These are phyloP conservation scores for Candida michaelii DNA, from an alignment of 805 yeast species.

Conservation along the genomic window DNA sequence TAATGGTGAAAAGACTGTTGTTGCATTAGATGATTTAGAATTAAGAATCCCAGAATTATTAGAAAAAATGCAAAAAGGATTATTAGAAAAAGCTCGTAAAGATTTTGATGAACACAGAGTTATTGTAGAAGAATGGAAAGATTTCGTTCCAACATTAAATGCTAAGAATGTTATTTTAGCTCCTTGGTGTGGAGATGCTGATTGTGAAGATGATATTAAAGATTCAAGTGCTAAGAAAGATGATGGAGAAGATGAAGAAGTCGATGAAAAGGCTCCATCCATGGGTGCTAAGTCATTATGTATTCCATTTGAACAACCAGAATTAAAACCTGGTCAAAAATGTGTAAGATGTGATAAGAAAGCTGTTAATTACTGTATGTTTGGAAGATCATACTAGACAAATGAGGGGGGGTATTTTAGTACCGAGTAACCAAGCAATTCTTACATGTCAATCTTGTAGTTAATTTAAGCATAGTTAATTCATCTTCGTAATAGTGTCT, in stretches of 20 bases:
- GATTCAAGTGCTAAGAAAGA: constrained; percentile 80
- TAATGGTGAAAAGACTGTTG: constrained; percentile 69
- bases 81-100: constrained; percentile 77
- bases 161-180: constrained; percentile 85
- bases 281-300: constrained; percentile 99
- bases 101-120: constrained; percentile 83
- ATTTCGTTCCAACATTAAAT: constrained; percentile 90
- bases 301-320: constrained; percentile 93
- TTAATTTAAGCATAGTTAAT: too few relatives aligned
- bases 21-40: constrained; percentile 60
- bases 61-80: constrained; percentile 75
- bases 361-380: constrained; percentile 87
- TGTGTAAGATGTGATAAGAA: constrained; percentile 81
- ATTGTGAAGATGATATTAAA: constrained; percentile 96
- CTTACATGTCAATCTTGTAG: too few relatives aligned
- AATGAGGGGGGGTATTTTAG: too few relatives aligned
- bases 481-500: too few relatives aligned
- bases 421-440: too few relatives aligned
- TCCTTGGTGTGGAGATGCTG: constrained; percentile 96
- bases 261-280: constrained; percentile 94
- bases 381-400: constrained; percentile 87
- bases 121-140: constrained; percentile 79
- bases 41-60: constrained; percentile 69
- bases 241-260: constrained; percentile 79
- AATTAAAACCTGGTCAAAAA: constrained; percentile 70